These are phyloP conservation scores for Capronia americana DNA, from an alignment of 2,329 filamentous ascomycete species.

Conservation along the genomic window DNA sequence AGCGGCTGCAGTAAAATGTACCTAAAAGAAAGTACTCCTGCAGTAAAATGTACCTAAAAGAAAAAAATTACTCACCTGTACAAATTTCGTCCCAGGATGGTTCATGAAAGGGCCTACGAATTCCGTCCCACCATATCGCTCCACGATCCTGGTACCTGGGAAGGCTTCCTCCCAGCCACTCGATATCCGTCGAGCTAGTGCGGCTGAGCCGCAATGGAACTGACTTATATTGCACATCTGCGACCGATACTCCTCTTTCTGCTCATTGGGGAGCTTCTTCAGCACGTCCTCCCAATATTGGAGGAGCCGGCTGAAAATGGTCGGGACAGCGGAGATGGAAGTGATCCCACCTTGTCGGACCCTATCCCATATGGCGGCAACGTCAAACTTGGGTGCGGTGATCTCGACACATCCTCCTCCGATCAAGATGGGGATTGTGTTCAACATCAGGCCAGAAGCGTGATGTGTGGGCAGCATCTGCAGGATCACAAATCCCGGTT, in stretches of 20 bases:
- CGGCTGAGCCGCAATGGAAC: constrained; percentile 48
- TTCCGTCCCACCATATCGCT: constrained; percentile 53
- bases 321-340: constrained; percentile 50
- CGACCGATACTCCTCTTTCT: constrained; percentile 48
- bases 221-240: constrained; percentile 43
- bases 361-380: constrained; percentile 47
- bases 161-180: constrained; percentile 56
- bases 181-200: constrained; percentile 56
- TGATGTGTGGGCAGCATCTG: constrained; percentile 44
- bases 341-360: constrained; percentile 43
- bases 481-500: constrained; percentile 45
- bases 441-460: constrained; percentile 40
- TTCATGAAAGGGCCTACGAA: constrained; percentile 52
- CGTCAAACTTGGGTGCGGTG: constrained; percentile 47
- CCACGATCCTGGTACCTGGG: constrained; percentile 47
- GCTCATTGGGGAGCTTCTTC: constrained; percentile 22
- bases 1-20: not conserved
- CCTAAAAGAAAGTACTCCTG: no score
- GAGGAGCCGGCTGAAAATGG: constrained; percentile 50
- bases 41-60: not conserved
- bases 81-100: constrained; percentile 36
- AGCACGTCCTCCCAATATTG: constrained; percentile 39
- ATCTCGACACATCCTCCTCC: constrained; percentile 51
- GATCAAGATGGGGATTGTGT: constrained; percentile 45
- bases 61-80: not conserved